Conservation (phyloP, 305 asterid species). For the Fraxinus nigra region DNA sequence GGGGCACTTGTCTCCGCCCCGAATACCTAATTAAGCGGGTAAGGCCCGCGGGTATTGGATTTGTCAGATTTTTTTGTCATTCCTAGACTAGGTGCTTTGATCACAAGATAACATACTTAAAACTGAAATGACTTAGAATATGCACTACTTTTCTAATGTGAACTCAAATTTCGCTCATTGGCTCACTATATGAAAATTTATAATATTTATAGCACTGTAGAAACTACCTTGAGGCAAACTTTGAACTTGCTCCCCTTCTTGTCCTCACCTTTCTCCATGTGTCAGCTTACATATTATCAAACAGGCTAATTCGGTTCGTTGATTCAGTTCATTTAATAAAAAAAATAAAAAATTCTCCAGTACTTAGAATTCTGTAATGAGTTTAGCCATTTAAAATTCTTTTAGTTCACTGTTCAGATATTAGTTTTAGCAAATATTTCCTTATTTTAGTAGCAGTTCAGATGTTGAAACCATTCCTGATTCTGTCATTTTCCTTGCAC, state of each 20-base stretch:
- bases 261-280: background rate
- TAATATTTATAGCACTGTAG: background rate
- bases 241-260: background rate
- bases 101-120: background rate
- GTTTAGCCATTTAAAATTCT: background rate
- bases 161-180: background rate
- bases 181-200: background rate
- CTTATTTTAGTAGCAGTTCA: background rate
- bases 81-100: background rate
- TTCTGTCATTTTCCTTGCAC: slow-evolving; percentile 4
- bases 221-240: background rate
- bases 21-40: too few species aligned
- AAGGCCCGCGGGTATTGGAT: background rate
- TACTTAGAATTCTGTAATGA: background rate
- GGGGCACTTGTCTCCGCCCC: too few species aligned
- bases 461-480: slow-evolving; percentile 10
- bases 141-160: background rate
- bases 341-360: background rate
- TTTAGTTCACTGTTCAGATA: background rate
- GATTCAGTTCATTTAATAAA: background rate
- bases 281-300: background rate
- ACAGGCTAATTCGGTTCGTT: background rate
- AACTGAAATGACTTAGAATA: background rate
- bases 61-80: too few species aligned
- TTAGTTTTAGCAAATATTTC: background rate